Evolutionary conservation across 2,329 filamentous ascomycete species (phyloP).

Genomic region (Claviceps paspali): DNA sequence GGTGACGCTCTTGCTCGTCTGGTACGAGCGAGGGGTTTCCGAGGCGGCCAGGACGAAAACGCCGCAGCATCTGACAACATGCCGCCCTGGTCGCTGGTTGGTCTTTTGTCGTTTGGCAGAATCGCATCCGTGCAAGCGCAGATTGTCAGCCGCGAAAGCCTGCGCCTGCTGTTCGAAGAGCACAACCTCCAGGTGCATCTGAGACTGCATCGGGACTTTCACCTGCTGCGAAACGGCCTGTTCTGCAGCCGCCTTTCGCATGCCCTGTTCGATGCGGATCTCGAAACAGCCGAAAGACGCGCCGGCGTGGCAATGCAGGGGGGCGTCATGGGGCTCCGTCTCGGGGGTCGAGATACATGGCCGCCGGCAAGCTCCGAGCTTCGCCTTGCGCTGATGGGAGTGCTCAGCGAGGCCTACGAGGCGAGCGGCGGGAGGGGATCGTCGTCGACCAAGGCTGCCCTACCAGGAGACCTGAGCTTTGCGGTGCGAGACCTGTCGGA

Average conservation of each 20-base stretch:
- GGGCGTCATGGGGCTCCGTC: constrained; percentile 63
- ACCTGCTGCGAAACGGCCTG: constrained; percentile 69
- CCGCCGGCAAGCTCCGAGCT: constrained; percentile 88
- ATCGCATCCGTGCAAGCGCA: constrained; percentile 59
- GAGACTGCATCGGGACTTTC: constrained; percentile 60
- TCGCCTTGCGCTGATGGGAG: constrained; percentile 73
- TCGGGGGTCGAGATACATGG: constrained; percentile 74
- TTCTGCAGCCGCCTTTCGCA: constrained; percentile 70
- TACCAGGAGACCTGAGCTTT: constrained; percentile 65
- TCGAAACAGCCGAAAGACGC: constrained; percentile 62
- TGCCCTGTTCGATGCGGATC: constrained; percentile 70
- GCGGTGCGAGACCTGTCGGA: constrained; percentile 66
- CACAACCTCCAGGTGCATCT: constrained; percentile 62
- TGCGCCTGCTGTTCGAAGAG: constrained; percentile 58
- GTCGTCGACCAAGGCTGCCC: constrained; percentile 14
- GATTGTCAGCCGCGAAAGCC: constrained; percentile 61
- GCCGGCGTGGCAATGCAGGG: constrained; percentile 54
- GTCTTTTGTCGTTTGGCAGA: constrained; percentile 61
- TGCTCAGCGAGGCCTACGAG: constrained; percentile 61
- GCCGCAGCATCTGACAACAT: constrained; percentile 20
- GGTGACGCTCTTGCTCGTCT: constrained; percentile 25
- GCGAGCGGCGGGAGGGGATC: constrained; percentile 10
- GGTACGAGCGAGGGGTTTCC: constrained; percentile 24
- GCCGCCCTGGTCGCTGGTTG: constrained; percentile 44
- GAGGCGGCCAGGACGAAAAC: constrained; percentile 3